phyloP scores from a whole-genome alignment of 163 green algal genomes.

The Scenedesmus sp. region DNA sequence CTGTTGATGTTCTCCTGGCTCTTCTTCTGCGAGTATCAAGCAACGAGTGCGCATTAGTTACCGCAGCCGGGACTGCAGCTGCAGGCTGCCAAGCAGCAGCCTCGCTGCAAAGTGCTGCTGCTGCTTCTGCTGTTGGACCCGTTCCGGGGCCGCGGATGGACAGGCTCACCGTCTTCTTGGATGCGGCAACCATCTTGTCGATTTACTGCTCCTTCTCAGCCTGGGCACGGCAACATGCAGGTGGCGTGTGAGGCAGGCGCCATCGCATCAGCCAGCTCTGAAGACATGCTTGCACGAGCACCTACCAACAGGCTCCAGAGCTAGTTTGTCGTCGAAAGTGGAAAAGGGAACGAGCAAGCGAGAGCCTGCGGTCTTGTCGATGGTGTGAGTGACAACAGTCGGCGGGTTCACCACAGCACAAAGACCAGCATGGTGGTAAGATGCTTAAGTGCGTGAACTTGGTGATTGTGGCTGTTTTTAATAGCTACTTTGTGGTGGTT shows the following conservation, averaged over 20 bases:
- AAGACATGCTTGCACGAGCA: not conserved
- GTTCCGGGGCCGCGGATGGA: not conserved
- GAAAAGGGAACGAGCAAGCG: not conserved
- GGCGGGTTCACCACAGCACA: not conserved
- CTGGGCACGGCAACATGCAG: slow-evolving; percentile 36
- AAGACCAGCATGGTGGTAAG: not conserved
- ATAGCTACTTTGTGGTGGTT: not conserved
- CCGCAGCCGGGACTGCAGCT: not conserved
- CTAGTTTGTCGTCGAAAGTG: not conserved
- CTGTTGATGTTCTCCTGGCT: slow-evolving; percentile 96
- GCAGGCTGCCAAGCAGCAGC: not conserved
- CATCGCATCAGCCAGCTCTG: slow-evolving; percentile 8
- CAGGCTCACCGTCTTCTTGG: slow-evolving; percentile 57
- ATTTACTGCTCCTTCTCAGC: slow-evolving; percentile 56
- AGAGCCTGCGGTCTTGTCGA: not conserved
- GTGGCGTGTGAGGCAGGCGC: slow-evolving; percentile 2
- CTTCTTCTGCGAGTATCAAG: slow-evolving; percentile 82
- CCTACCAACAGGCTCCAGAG: slow-evolving; percentile 41
- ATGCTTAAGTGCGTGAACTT: not conserved
- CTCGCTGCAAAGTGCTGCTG: not conserved
- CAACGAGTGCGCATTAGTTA: not conserved
- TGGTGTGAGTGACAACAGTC: not conserved
- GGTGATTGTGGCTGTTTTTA: not conserved
- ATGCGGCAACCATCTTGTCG: slow-evolving; percentile 55
- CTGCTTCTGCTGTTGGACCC: not conserved